Conservation (phyloP, 169 alveolate species). For the Eimeria praecox region DNA sequence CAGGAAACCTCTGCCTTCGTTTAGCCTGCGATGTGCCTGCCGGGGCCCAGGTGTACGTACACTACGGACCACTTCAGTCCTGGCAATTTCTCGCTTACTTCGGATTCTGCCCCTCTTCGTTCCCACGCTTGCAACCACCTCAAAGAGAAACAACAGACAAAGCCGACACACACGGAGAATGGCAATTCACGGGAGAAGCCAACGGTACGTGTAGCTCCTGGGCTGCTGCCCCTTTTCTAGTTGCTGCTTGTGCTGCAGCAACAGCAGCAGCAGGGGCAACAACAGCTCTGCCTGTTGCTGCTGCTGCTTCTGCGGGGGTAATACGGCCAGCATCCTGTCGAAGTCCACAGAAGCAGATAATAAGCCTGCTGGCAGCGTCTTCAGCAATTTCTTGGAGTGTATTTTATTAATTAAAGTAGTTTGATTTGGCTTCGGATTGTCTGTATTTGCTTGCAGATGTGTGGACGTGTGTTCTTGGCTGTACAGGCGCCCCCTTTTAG, state of each 20-base stretch:
- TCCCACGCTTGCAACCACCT: constrained; percentile 41
- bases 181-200: constrained; percentile 15
- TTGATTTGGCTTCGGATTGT: too few relatives aligned
- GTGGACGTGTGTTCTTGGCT: not conserved
- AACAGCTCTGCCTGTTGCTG: not conserved
- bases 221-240: not conserved
- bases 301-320: not conserved
- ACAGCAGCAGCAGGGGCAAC: not conserved
- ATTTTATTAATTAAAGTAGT: too few relatives aligned
- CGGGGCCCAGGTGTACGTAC: constrained; percentile 62
- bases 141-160: not conserved
- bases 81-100: constrained; percentile 74
- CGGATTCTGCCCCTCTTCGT: constrained; percentile 59
- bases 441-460: not conserved
- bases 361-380: not conserved
- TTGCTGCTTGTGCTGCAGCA: not conserved
- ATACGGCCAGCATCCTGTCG: not conserved
- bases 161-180: not conserved
- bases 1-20: constrained; percentile 18
- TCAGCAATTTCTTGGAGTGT: too few relatives aligned
- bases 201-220: not conserved
- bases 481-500: too few relatives aligned
- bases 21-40: constrained; percentile 60
- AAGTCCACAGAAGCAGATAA: not conserved
- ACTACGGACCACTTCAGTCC: constrained; percentile 77